Conservation (phyloP, 371 early-diverging fungal species). For the Apophysomyces elegans region DNA sequence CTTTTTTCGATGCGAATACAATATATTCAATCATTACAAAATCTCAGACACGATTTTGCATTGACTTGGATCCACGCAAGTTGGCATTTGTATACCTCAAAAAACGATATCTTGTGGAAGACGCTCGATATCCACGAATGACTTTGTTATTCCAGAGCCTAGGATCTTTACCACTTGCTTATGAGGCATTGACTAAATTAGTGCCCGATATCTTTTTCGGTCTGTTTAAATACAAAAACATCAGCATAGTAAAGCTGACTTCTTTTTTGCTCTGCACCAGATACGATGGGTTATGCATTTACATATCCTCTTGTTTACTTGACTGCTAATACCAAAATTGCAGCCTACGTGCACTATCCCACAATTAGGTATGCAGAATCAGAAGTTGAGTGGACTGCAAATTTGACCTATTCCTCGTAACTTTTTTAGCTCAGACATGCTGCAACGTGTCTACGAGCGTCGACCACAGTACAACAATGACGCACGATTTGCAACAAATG, state of each 20-base stretch:
- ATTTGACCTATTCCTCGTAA: background rate
- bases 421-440: slow-evolving; percentile 89
- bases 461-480: slow-evolving; percentile 73
- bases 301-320: slow-evolving; percentile 82
- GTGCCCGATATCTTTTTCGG: slow-evolving; percentile 88
- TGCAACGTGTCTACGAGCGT: slow-evolving; percentile 73
- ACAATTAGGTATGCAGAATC: slow-evolving; percentile 72
- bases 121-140: slow-evolving; percentile 74
- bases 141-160: slow-evolving; percentile 89
- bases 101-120: slow-evolving; percentile 72
- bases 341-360: slow-evolving; percentile 96
- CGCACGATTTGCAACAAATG: slow-evolving; percentile 53
- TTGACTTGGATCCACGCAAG: slow-evolving; percentile 59
- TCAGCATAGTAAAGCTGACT: background rate
- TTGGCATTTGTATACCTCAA: slow-evolving; percentile 68
- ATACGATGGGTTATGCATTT: slow-evolving; percentile 96
- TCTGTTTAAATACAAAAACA: slow-evolving; percentile 23
- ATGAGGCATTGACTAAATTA: slow-evolving; percentile 72
- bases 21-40: slow-evolving; percentile 7
- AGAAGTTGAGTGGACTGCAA: background rate
- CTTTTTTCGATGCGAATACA: background rate
- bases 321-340: slow-evolving; percentile 67
- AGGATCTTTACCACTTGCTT: slow-evolving; percentile 77
- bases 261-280: slow-evolving; percentile 38
- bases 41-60: slow-evolving; percentile 72